phyloP scores from a whole-genome alignment of 768 basidiomycete genomes.

The Pulveroboletus sp. region DNA sequence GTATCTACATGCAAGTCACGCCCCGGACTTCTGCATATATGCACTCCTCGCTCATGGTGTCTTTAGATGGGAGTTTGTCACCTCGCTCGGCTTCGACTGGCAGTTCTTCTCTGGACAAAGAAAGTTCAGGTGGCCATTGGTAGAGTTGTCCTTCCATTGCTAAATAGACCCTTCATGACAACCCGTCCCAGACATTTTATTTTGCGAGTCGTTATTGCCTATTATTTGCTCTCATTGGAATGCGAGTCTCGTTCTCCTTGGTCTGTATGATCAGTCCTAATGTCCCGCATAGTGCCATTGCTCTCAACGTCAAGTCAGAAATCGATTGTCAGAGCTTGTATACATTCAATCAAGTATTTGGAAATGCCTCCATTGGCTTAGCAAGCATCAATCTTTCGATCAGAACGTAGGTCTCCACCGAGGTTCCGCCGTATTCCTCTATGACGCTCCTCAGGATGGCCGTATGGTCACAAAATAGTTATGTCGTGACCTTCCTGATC shows the following conservation, averaged over 20 bases:
- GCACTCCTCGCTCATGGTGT: background rate
- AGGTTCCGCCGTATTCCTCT: background rate
- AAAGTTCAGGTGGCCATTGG: slow-evolving; percentile 65
- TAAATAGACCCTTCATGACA: background rate
- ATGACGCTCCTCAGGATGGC: slow-evolving; percentile 47
- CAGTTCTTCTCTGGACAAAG: slow-evolving; percentile 52
- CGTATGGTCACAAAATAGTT: slow-evolving; percentile 59
- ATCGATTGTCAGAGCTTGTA: slow-evolving; percentile 66
- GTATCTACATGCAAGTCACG: slow-evolving; percentile 52
- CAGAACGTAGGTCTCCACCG: slow-evolving; percentile 47
- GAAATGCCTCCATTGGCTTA: slow-evolving; percentile 62
- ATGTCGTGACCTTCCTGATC: slow-evolving; percentile 48
- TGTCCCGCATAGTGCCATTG: slow-evolving; percentile 40
- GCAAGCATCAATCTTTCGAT: slow-evolving; percentile 69
- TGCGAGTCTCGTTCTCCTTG: slow-evolving; percentile 40
- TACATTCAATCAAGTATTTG: slow-evolving; percentile 62
- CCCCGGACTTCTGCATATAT: slow-evolving; percentile 4
- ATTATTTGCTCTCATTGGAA: slow-evolving; percentile 61
- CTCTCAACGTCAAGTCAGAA: slow-evolving; percentile 53
- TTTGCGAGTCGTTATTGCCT: slow-evolving; percentile 65
- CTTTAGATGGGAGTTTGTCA: slow-evolving; percentile 62
- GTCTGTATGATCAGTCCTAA: background rate
- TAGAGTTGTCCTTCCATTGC: slow-evolving; percentile 20
- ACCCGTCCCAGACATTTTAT: slow-evolving; percentile 50
- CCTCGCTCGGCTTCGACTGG: slow-evolving; percentile 62